A percentile compares a stretch with the other conserved stretches of the same genome.
phyloP scores from a whole-genome alignment of 208 protist species.

The Leishmania mexicana region DNA sequence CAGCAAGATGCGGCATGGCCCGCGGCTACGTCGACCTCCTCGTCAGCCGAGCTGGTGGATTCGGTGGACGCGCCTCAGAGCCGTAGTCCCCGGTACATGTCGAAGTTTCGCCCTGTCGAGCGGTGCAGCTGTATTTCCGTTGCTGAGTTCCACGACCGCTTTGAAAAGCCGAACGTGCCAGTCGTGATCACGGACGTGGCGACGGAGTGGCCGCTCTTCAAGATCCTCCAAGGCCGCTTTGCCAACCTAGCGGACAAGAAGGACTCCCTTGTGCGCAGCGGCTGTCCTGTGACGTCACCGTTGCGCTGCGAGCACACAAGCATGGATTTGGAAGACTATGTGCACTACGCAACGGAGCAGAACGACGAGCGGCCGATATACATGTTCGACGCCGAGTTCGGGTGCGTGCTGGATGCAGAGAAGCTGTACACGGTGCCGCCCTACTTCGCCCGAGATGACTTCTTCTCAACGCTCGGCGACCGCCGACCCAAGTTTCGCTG shows the following conservation, averaged over 20 bases:
- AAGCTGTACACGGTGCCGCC: conserved; percentile 78
- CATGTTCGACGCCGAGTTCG: conserved; percentile 91
- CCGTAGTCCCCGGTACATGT: conserved; percentile 48
- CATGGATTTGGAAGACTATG: conserved; percentile 87
- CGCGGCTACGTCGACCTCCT: background rate
- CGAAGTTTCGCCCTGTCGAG: conserved; percentile 63
- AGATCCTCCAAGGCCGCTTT: conserved; percentile 71
- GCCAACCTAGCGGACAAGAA: conserved; percentile 62
- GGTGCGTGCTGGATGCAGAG: conserved; percentile 51
- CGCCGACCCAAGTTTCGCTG: conserved; percentile 86
- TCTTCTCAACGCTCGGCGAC: conserved; percentile 73
- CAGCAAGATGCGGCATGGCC: conserved; percentile 26
- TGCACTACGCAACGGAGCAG: conserved; percentile 76
- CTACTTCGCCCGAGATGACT: conserved; percentile 84
- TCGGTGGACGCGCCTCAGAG: background rate
- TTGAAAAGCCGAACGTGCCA: conserved; percentile 70
- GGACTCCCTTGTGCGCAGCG: conserved; percentile 41
- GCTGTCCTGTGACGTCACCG: conserved; percentile 42
- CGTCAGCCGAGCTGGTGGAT: background rate
- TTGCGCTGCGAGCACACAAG: conserved; percentile 89
- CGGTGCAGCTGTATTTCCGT: conserved; percentile 55
- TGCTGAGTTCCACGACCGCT: conserved; percentile 69
- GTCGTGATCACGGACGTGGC: conserved; percentile 82
- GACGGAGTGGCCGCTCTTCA: conserved; percentile 83
- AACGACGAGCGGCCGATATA: conserved; percentile 90